phyloP scores from a whole-genome alignment of 768 basidiomycete species.

The Candolleomyces efflorescens region DNA sequence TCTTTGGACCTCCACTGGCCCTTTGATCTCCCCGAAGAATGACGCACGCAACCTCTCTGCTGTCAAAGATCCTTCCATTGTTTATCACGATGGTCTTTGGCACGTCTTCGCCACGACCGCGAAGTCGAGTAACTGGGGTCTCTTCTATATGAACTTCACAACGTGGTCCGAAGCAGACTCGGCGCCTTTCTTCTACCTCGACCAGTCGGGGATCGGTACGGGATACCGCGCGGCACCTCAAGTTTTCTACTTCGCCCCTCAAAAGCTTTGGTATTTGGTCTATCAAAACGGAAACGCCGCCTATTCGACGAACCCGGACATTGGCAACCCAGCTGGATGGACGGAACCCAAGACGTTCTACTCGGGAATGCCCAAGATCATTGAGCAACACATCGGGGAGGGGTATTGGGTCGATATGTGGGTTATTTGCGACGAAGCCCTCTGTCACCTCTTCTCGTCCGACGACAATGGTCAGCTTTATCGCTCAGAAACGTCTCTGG shows the following conservation, averaged over 20 bases:
- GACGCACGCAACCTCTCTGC: constrained; percentile 11
- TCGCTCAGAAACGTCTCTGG: constrained; percentile 14
- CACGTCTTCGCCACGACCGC: constrained; percentile 17
- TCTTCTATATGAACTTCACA: constrained; percentile 15
- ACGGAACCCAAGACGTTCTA: constrained; percentile 13
- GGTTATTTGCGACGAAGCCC: constrained; percentile 18
- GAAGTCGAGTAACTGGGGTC: constrained; percentile 8
- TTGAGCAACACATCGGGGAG: constrained; percentile 13
- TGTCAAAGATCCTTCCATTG: constrained; percentile 17
- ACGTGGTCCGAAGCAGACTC: constrained; percentile 10
- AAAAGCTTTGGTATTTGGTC: constrained; percentile 17
- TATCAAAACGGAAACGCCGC: constrained; percentile 16
- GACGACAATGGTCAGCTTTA: constrained; percentile 20
- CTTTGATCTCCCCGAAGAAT: constrained; percentile 10
- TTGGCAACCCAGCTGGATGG: constrained; percentile 16
- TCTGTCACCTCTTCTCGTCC: constrained; percentile 18
- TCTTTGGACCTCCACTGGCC: constrained; percentile 13
- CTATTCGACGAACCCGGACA: constrained; percentile 16
- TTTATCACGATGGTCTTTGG: constrained; percentile 13
- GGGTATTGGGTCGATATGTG: constrained; percentile 20
- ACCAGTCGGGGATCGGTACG: constrained; percentile 13
- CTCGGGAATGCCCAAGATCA: constrained; percentile 9
- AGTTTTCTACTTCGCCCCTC: constrained; percentile 18
- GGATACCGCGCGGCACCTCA: constrained; percentile 17
- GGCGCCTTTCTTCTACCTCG: constrained; percentile 12